Evolutionary conservation across 257 asterid species (phyloP), one percentile per base, ranked within the genome.

Genomic region (Lantana camara): DNA sequence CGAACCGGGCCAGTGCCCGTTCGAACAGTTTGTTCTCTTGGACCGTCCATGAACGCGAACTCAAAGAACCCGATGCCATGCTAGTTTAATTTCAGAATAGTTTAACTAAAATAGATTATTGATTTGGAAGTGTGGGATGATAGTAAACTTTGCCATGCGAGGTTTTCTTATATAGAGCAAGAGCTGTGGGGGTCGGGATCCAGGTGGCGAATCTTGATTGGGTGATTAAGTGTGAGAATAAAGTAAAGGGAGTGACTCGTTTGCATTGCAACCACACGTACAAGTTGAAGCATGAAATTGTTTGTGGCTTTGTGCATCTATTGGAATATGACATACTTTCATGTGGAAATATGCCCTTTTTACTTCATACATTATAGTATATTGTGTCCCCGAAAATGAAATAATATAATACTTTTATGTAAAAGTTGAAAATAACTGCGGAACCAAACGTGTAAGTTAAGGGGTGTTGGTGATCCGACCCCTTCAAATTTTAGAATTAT

Each of bases 11-110:
- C 11, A 89, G 55, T 1, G 96, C 96, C 77, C 63, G 85, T 75
- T 89, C 96, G 30, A 89, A 89, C 24, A 80, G 55, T 53, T 89
- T 86, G 86, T 89, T 89, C 76, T 86, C 90, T 32, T 82, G 88
- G 5, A 82, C 76, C 1, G 95, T 86, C 96, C 96, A 88, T 0
- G 82, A 65, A 15, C 38, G 35, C 5, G 85, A 70, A 24, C 74
- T 69, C 40, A 63, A 20, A 1, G 90, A 77, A 29, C 75, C 54
- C 17, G 93, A 79, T 12, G 86, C 87, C 96, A 84, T 80, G 40
- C 40, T 3, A 35, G 40, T 4, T 5, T 27, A 5, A 27, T 27
- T 2, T 27, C 5, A 27, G 2, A 27, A 27, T 27, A 27, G 2
- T 1, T 35, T 2, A 2, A 35, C 40, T 37, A 4, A n/a, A 13